Conservation (phyloP, 2,329 filamentous ascomycete species). For the Cladosporium cucumerinum region DNA sequence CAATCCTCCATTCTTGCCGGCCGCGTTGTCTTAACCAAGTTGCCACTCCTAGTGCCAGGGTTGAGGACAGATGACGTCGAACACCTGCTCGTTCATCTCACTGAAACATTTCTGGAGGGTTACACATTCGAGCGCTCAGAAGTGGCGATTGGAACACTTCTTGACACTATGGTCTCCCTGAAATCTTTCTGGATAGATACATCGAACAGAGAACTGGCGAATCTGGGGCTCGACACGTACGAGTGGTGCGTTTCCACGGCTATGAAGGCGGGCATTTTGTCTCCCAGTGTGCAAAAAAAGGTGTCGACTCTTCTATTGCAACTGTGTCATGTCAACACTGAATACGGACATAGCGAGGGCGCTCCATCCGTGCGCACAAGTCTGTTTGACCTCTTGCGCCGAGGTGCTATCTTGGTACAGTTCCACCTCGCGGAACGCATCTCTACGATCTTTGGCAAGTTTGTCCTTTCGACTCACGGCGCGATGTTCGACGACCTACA, state of each 20-base stretch:
- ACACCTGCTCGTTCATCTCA: conserved; percentile 47
- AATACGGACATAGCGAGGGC: conserved; percentile 56
- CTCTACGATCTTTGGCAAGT: conserved; percentile 73
- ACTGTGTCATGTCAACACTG: conserved; percentile 63
- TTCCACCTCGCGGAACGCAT: conserved; percentile 69
- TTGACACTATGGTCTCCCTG: conserved; percentile 65
- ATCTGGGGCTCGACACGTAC: conserved; percentile 72
- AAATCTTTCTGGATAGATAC: conserved; percentile 60
- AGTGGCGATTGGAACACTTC: conserved; percentile 62
- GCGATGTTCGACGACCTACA: conserved; percentile 80
- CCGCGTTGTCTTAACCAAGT: conserved; percentile 23
- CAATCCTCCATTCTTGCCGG: conserved; percentile 25
- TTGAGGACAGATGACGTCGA: conserved; percentile 38
- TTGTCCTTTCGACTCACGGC: conserved; percentile 78
- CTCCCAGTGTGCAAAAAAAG: conserved; percentile 63
- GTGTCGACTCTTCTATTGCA: conserved; percentile 67
- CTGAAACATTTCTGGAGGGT: conserved; percentile 47
- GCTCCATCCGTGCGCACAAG: conserved; percentile 66
- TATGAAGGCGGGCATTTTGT: conserved; percentile 66
- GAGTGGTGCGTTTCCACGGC: conserved; percentile 68
- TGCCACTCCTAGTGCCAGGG: conserved; percentile 26
- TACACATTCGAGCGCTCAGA: conserved; percentile 71
- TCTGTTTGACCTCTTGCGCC: conserved; percentile 68
- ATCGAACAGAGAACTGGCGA: conserved; percentile 57
- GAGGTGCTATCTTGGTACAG: conserved; percentile 68